A percentile compares a stretch with the other conserved stretches of the same genome.
Evolutionary conservation across 2,329 filamentous ascomycete species (phyloP).

Genomic region (Hypoxylon sp.): DNA sequence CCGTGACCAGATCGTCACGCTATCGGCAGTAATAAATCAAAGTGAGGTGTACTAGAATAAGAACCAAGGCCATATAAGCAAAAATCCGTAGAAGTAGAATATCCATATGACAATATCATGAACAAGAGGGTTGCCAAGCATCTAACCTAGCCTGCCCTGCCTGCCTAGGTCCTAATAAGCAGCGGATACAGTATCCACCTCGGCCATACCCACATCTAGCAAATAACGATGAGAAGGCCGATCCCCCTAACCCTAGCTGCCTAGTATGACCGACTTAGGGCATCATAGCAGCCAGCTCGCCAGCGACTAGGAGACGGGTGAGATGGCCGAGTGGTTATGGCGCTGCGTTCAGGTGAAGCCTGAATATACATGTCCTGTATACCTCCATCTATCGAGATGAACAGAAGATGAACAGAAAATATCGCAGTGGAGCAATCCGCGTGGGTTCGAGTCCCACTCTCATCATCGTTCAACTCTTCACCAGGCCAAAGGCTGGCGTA

Average conservation of each 20-base stretch:
- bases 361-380: constrained; percentile 30
- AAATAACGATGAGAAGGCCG: not conserved
- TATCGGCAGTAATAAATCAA: not conserved
- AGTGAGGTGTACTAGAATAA: not conserved
- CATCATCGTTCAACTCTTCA: not conserved
- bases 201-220: not conserved
- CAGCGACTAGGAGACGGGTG: not conserved
- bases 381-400: not conserved
- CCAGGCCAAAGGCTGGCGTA: not conserved
- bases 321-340: constrained; percentile 56
- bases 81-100: not conserved
- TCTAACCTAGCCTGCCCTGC: not conserved
- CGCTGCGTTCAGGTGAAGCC: constrained; percentile 53
- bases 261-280: not conserved
- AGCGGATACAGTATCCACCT: constrained; percentile 1
- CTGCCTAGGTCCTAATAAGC: not conserved
- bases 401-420: not conserved
- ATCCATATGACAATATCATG: not conserved
- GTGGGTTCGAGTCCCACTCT: constrained; percentile 60
- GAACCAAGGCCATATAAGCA: not conserved
- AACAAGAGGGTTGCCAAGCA: not conserved
- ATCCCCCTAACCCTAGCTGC: not conserved
- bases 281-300: not conserved
- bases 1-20: not conserved
- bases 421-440: constrained; percentile 58